phyloP scores from a whole-genome alignment of 352 stramenopile species.

The Sclerospora graminicola region DNA sequence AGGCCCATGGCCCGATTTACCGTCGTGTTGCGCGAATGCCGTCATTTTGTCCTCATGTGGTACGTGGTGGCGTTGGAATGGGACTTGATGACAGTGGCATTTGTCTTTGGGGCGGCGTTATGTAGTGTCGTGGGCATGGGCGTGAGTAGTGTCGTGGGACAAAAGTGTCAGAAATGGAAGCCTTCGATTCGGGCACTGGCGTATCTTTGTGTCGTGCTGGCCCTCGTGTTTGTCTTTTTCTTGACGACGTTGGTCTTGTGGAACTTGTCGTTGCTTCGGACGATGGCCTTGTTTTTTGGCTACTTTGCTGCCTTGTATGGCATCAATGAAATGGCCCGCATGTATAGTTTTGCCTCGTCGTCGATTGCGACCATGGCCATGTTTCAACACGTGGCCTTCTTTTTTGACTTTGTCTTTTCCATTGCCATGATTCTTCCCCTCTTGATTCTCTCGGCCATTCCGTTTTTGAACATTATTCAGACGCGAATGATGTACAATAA shows the following conservation, averaged over 20 bases:
- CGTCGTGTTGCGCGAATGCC: constrained; percentile 62
- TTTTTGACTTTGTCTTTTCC: constrained; percentile 82
- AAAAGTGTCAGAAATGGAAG: constrained; percentile 20
- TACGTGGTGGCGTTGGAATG: constrained; percentile 73
- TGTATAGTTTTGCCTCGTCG: constrained; percentile 69
- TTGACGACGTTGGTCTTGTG: constrained; percentile 35
- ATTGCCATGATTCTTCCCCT: constrained; percentile 63
- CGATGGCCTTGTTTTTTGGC: constrained; percentile 68
- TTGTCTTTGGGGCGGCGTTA: constrained; percentile 47
- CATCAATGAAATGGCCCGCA: constrained; percentile 78
- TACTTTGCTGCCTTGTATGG: constrained; percentile 69
- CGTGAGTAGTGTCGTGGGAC: constrained; percentile 18
- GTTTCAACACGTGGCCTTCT: constrained; percentile 76
- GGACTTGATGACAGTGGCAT: constrained; percentile 33
- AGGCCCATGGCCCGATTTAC: constrained; percentile 58
- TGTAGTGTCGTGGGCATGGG: constrained; percentile 42
- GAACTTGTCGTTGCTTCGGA: constrained; percentile 20
- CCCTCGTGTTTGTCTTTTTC: constrained; percentile 28
- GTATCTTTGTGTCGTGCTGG: constrained; percentile 33
- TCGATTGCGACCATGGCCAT: constrained; percentile 51
- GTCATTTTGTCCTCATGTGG: constrained; percentile 80
- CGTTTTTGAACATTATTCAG: constrained; percentile 83
- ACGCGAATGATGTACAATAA: constrained; percentile 89
- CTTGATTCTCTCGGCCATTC: constrained; percentile 70
- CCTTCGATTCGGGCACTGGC: constrained; percentile 35